Evolutionary conservation across 345 rosid genomes (phyloP).

Genomic region (Atalantia buxifolia): DNA sequence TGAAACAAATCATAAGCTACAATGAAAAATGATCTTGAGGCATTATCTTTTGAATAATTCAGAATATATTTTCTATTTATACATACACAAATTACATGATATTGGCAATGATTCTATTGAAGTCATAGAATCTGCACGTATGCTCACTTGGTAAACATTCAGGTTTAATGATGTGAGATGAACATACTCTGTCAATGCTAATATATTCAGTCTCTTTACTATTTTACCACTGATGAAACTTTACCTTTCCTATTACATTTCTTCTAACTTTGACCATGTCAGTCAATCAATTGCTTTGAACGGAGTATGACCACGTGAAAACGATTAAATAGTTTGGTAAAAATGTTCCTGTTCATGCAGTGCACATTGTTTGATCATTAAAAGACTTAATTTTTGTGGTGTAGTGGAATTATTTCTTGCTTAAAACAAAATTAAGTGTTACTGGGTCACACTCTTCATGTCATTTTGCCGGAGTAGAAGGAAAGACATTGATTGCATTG

Average conservation of each 20-base stretch:
- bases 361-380: background rate
- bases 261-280: background rate
- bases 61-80: background rate
- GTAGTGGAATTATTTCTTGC: background rate
- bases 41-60: background rate
- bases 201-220: background rate
- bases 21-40: background rate
- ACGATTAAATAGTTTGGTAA: background rate
- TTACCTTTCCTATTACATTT: background rate
- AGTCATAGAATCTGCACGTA: background rate
- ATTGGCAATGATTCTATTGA: background rate
- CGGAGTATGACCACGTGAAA: background rate
- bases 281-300: background rate
- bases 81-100: background rate
- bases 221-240: background rate
- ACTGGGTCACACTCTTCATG: background rate
- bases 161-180: background rate
- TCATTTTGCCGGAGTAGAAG: background rate
- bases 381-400: background rate
- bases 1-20: background rate
- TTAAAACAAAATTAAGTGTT: background rate
- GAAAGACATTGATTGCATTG: background rate
- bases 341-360: background rate
- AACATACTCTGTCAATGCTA: background rate
- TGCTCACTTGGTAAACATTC: background rate